A percentile compares a stretch with the other conserved stretches of the same genome.
phyloP scores from a whole-genome alignment of 371 early-diverging fungal genomes.

The Nematocida sp. region DNA sequence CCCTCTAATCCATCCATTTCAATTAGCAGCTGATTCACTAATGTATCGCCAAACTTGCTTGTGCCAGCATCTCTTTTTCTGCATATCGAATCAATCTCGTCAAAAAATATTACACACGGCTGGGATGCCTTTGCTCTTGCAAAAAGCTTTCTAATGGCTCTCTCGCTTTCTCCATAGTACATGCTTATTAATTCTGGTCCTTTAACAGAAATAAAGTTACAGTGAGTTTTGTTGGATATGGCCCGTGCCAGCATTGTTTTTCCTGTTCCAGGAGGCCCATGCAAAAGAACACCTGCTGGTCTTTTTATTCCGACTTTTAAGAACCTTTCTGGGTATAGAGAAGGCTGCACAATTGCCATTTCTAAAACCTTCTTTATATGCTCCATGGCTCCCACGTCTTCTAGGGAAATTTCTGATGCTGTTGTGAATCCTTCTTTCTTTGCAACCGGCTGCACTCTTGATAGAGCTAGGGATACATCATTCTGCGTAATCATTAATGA shows the following conservation, averaged over 20 bases:
- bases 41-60: slow-evolving; percentile 75
- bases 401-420: slow-evolving; percentile 86
- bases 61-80: slow-evolving; percentile 71
- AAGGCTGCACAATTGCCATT: slow-evolving; percentile 88
- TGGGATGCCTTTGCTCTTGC: slow-evolving; percentile 84
- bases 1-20: slow-evolving; percentile 94
- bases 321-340: slow-evolving; percentile 83
- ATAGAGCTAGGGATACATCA: slow-evolving; percentile 72
- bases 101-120: slow-evolving; percentile 88
- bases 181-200: slow-evolving; percentile 97
- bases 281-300: slow-evolving; percentile 88
- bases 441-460: slow-evolving; percentile 87
- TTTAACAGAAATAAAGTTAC: slow-evolving; percentile 95
- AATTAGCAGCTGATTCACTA: slow-evolving; percentile 93
- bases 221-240: slow-evolving; percentile 83
- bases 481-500: slow-evolving; percentile 23
- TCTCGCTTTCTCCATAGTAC: slow-evolving; percentile 98
- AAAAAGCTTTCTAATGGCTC: slow-evolving; percentile 92
- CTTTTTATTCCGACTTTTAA: slow-evolving; percentile 81
- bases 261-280: slow-evolving; percentile 99
- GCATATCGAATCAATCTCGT: slow-evolving; percentile 96
- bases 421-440: slow-evolving; percentile 96
- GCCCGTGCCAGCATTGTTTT: slow-evolving; percentile 97
- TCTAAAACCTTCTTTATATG: slow-evolving; percentile 82
- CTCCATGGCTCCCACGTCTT: slow-evolving; percentile 84